Base-by-base conservation (phyloP, 2,329 filamentous ascomycete genomes). In the Stemphylium lycopersici region DNA sequence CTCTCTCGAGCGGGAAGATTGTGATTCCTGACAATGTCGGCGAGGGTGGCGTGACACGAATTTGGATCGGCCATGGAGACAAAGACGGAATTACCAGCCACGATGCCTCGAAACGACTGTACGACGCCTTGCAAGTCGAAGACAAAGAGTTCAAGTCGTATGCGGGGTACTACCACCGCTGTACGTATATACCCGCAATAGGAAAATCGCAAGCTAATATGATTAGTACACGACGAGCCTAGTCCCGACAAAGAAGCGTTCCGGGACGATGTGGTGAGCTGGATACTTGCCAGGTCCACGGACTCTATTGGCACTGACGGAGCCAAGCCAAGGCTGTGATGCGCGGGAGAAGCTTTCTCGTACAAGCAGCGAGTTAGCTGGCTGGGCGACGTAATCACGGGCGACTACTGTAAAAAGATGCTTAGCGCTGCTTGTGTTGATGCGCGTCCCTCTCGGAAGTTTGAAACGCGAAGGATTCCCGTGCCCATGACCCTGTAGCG, bases 51-150 rank as follows among this genome's bases (percentile, higher is more conserved):
- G 83, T 90, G 49, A 83, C 78, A 57, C 83, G 85, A 46, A 70
- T 97, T 22, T 89, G 89, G 81, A 73, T 96, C 26, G 83, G 84
- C 0, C 91, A 96, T 76, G 93, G 93, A 6, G 89, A 87, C n/a
- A 80, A 71, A 3, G 93, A 97, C 73, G 80, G 80, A 66, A 83
- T 88, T 26, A 89, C 88, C 40, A 86, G 84, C 72, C 90, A 85
- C 63, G 77, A 83, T 7, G 86, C 84, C 2, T 87, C 84, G 52
- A 84, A 85, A 77, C 81, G 78, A 52, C 90, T 89, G 75, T 84
- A 87, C 56, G 83, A 87, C 18, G 67, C 75, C 60, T 77, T 82
- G 22, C 74, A 77, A 44, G 78, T 89, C 6, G 78, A 82, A 63
- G 91, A 96, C 73, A 89, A 86, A 69, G 83, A 82, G 59, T 87